These are phyloP conservation scores for Candida wancherniae DNA, from an alignment of 805 yeast genomes.

Conservation along the genomic window DNA sequence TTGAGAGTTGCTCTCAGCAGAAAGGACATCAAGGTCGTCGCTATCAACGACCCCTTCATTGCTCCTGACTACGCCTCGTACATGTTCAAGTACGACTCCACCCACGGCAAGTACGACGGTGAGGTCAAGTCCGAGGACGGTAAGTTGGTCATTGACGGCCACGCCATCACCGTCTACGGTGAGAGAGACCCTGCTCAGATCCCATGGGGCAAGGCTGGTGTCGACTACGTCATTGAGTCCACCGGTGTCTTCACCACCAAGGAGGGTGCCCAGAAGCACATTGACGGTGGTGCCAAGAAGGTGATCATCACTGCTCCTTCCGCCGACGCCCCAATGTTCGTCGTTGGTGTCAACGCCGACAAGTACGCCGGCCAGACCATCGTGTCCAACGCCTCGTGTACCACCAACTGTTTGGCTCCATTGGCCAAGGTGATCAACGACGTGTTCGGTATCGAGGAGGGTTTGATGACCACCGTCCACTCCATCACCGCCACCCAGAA, in stretches of 20 bases:
- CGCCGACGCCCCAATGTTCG: conserved; percentile 92
- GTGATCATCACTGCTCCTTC: conserved; percentile 94
- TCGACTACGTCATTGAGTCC: conserved; percentile 85
- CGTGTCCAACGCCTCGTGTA: conserved; percentile 91
- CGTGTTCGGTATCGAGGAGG: conserved; percentile 81
- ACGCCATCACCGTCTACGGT: conserved; percentile 61
- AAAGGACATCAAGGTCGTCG: conserved; percentile 75
- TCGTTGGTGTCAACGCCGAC: conserved; percentile 82
- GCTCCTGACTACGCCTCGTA: conserved; percentile 87
- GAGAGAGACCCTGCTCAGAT: conserved; percentile 82
- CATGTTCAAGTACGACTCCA: conserved; percentile 93
- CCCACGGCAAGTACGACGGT: conserved; percentile 84
- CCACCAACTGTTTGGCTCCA: conserved; percentile 95
- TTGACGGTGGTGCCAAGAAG: conserved; percentile 91
- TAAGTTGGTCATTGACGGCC: conserved; percentile 63
- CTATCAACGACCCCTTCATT: conserved; percentile 90
- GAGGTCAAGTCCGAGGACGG: conserved; percentile 57
- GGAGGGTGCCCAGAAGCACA: conserved; percentile 79
- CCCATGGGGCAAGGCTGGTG: conserved; percentile 84
- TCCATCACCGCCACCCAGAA: conserved; percentile 95
- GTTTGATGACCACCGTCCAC: conserved; percentile 95
- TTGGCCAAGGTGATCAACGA: conserved; percentile 87
- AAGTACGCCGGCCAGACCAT: conserved; percentile 72
- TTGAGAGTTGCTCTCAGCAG: conserved; percentile 74
- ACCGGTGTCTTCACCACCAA: conserved; percentile 88